Evolutionary conservation across 306 rosid genomes (phyloP).

Genomic region (Neltuma alba): DNA sequence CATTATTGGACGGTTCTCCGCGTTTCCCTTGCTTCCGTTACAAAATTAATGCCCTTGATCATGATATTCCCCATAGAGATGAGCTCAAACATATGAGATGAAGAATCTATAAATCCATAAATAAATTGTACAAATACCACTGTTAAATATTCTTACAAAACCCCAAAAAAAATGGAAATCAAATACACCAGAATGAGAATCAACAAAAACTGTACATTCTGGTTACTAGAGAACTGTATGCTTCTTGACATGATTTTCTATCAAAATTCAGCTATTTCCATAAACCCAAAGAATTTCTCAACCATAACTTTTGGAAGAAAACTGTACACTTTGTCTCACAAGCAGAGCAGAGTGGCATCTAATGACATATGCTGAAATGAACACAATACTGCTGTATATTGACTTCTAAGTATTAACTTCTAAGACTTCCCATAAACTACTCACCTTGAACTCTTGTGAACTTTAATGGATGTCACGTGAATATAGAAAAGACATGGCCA

Average conservation of each 20-base stretch:
- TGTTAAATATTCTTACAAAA: not conserved
- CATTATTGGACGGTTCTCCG: not conserved
- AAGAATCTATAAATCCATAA: not conserved
- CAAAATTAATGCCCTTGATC: not conserved
- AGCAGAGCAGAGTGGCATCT: not conserved
- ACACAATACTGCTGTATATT: constrained; percentile 29
- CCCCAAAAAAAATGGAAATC: not conserved
- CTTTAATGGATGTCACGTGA: constrained; percentile 69
- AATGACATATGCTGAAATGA: not conserved
- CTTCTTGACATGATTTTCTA: constrained; percentile 7
- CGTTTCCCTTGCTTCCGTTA: not conserved
- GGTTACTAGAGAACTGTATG: not conserved
- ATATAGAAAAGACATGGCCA: constrained; percentile 44
- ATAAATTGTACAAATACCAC: not conserved
- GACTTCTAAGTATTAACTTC: constrained; percentile 34
- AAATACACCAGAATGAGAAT: not conserved
- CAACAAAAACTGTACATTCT: not conserved
- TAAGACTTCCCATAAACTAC: constrained; percentile 39
- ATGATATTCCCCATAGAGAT: not conserved
- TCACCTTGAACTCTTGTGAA: constrained; percentile 26
- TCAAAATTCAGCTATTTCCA: not conserved
- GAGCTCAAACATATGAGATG: not conserved
- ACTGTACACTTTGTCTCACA: not conserved
- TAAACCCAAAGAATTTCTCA: not conserved
- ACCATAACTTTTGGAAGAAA: not conserved